A percentile compares a stretch with the other conserved stretches of the same genome.
Evolutionary conservation across 2,329 filamentous ascomycete genomes (phyloP).

Genomic region (Endothia cerciana): DNA sequence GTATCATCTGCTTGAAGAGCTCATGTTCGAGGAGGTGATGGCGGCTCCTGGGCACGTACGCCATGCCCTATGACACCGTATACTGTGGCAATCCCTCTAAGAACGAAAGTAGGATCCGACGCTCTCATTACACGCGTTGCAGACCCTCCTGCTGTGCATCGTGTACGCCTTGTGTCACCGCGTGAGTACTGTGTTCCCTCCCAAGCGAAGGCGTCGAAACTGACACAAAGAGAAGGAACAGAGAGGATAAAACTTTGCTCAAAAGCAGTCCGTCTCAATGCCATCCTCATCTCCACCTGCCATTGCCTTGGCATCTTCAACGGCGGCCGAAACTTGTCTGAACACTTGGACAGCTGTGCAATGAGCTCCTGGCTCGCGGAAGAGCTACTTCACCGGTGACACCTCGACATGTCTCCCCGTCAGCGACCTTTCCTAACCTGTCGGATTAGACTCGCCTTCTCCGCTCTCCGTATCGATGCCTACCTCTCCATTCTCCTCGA

Average conservation of each 20-base stretch:
- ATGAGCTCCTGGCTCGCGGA: not conserved
- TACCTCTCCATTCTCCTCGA: not conserved
- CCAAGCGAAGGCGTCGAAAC: not conserved
- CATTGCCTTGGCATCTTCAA: not conserved
- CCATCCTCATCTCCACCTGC: slow-evolving; percentile 1
- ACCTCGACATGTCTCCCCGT: not conserved
- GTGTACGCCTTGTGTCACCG: not conserved
- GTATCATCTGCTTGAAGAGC: not conserved
- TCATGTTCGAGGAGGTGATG: not conserved
- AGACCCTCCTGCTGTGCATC: not conserved
- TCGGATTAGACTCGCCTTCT: not conserved
- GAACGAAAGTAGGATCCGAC: not conserved
- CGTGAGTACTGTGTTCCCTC: not conserved
- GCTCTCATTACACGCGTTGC: not conserved
- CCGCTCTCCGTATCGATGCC: not conserved
- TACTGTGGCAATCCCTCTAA: not conserved
- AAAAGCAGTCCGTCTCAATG: not conserved
- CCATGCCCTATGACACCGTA: not conserved
- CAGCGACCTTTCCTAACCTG: not conserved
- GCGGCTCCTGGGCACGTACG: not conserved
- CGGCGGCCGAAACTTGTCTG: not conserved
- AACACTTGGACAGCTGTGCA: not conserved
- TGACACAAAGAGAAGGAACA: not conserved
- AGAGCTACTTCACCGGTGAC: not conserved
- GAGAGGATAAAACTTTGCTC: not conserved